A percentile compares a stretch with the other conserved stretches of the same genome.
These are phyloP conservation scores for Arachis monticola DNA, from an alignment of 331 rosid genomes.

Conservation along the genomic window DNA sequence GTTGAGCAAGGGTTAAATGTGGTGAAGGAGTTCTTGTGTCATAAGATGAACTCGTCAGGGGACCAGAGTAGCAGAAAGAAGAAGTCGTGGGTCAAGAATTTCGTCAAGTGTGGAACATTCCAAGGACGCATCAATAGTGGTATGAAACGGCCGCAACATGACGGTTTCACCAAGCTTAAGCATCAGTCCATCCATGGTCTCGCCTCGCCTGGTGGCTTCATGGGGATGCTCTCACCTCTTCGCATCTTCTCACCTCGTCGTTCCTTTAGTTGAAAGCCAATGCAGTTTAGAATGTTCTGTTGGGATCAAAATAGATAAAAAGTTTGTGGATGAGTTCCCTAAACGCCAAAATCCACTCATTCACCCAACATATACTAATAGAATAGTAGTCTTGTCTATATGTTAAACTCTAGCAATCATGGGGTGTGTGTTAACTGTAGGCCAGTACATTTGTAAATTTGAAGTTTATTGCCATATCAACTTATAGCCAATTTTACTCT, in stretches of 20 bases:
- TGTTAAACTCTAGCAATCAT: no score
- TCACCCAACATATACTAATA: no score
- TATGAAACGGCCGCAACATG: conserved; percentile 36
- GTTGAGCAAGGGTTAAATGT: conserved; percentile 70
- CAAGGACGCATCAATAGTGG: conserved; percentile 33
- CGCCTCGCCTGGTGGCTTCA: conserved; percentile 71
- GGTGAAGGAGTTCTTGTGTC: conserved; percentile 65
- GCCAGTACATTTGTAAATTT: no score
- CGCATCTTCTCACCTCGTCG: conserved; percentile 76
- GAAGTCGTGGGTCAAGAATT: conserved; percentile 71
- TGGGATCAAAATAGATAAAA: no score
- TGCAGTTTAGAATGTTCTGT: background rate
- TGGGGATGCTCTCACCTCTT: conserved; percentile 77
- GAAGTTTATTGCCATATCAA: no score
- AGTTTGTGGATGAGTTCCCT: no score
- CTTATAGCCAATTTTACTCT: no score
- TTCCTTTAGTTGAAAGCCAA: conserved; percentile 43
- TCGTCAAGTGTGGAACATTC: conserved; percentile 63
- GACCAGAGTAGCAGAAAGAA: conserved; percentile 34
- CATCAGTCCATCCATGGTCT: conserved; percentile 68
- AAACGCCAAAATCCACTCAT: no score
- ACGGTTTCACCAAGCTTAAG: conserved; percentile 48
- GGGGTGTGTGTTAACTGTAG: no score
- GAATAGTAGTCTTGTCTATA: no score
- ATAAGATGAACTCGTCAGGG: conserved; percentile 52